phyloP scores from a whole-genome alignment of 306 rosid species.

The Fragaria iinumae region DNA sequence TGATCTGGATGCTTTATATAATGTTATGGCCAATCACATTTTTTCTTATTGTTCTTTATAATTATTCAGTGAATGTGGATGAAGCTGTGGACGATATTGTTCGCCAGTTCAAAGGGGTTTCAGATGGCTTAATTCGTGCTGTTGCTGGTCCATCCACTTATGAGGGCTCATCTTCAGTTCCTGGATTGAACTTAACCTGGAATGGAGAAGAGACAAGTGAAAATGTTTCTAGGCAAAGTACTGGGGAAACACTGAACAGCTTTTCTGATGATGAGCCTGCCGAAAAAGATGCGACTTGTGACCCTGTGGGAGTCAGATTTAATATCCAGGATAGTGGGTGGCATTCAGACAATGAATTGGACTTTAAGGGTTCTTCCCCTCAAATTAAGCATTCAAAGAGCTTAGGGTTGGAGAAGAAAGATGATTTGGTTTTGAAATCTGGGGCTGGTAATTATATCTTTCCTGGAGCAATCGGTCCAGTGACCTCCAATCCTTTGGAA shows the following conservation, averaged over 20 bases:
- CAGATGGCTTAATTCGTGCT: conserved; percentile 78
- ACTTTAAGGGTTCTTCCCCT: conserved; percentile 48
- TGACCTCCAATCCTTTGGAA: conserved; percentile 24
- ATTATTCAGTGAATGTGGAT: conserved; percentile 77
- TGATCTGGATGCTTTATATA: background rate
- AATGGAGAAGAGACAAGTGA: conserved; percentile 55
- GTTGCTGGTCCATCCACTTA: conserved; percentile 50
- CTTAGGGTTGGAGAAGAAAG: conserved; percentile 47
- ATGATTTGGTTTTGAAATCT: conserved; percentile 39
- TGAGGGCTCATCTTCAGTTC: conserved; percentile 47
- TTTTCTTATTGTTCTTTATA: conserved; percentile 3
- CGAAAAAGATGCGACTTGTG: conserved; percentile 36
- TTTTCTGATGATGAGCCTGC: conserved; percentile 63
- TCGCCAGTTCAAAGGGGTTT: conserved; percentile 91
- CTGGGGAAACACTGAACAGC: conserved; percentile 52
- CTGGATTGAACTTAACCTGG: conserved; percentile 38
- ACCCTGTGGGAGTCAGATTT: conserved; percentile 36
- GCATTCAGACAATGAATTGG: conserved; percentile 78
- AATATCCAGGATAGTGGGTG: conserved; percentile 41
- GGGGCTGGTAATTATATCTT: conserved; percentile 40
- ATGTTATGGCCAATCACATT: background rate
- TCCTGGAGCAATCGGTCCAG: conserved; percentile 42
- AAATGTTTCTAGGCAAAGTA: conserved; percentile 41
- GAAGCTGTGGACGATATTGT: conserved; percentile 96
- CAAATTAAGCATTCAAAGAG: conserved; percentile 35